Percentiles rank a stretch among this genome's conserved stretches.
Evolutionary conservation across 1,284 basidiomycete genomes (phyloP).

Genomic region (Vanrija sp.): DNA sequence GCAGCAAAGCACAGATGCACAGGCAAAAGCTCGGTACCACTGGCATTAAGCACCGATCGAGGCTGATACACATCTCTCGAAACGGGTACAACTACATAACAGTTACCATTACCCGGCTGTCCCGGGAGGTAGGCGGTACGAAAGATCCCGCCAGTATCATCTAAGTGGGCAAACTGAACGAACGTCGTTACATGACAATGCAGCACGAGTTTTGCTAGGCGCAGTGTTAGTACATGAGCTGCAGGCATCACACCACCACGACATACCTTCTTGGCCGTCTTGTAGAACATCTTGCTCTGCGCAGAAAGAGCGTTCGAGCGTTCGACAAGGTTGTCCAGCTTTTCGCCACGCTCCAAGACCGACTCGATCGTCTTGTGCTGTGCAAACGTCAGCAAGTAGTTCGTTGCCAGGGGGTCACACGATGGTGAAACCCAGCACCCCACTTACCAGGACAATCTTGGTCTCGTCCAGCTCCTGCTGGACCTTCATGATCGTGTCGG

Average conservation of each 20-base stretch:
- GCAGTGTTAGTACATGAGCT: background rate
- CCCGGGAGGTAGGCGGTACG: too few species aligned
- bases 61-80: too few species aligned
- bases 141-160: too few species aligned
- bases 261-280: conserved; percentile 83
- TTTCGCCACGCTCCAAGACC: conserved; percentile 93
- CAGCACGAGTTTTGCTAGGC: conserved; percentile 67
- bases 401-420: background rate
- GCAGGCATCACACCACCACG: background rate
- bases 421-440: background rate
- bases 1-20: too few species aligned
- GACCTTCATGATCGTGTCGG: conserved; percentile 97
- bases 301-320: conserved; percentile 84
- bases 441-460: conserved; percentile 87
- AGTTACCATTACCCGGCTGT: background rate
- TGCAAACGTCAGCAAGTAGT: background rate
- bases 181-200: conserved; percentile 49
- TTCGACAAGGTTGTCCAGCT: conserved; percentile 94
- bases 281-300: conserved; percentile 93
- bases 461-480: conserved; percentile 99
- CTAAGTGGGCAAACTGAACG: background rate
- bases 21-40: too few species aligned
- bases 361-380: conserved; percentile 99
- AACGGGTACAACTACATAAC: conserved; percentile 9
- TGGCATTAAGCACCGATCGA: too few species aligned